Conservation (phyloP, 805 yeast species). For the Candida loeiensis region DNA sequence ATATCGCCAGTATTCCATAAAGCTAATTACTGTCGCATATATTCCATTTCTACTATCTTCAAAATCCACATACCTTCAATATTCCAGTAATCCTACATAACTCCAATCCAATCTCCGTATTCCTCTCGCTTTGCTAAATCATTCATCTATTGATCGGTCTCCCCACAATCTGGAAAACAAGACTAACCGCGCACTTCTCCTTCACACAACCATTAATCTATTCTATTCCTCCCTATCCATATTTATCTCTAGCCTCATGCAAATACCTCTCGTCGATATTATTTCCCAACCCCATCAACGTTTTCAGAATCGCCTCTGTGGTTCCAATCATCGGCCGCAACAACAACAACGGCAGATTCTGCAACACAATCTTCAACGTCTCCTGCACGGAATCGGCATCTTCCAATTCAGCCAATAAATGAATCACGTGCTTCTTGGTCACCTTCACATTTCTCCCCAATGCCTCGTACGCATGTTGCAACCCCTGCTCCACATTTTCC, state of each 20-base stretch:
- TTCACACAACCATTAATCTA: not conserved
- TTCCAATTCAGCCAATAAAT: slow-evolving; percentile 58
- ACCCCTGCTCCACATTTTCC: slow-evolving; percentile 61
- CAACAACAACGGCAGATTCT: slow-evolving; percentile 75
- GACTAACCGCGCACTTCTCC: too few species aligned
- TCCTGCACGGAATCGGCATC: slow-evolving; percentile 64
- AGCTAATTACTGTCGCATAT: too few species aligned
- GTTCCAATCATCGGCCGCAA: slow-evolving; percentile 89
- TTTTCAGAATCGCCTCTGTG: slow-evolving; percentile 80
- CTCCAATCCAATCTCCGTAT: not conserved
- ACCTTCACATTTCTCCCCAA: slow-evolving; percentile 62
- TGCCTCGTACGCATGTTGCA: slow-evolving; percentile 69
- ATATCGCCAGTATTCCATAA: too few species aligned
- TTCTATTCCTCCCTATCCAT: slow-evolving; percentile 31
- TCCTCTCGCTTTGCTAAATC: too few species aligned
- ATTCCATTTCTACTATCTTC: too few species aligned
- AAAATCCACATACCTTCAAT: not conserved
- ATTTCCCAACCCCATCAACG: slow-evolving; percentile 80
- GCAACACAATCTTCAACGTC: slow-evolving; percentile 64
- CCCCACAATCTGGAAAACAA: too few species aligned
- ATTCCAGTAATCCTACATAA: not conserved
- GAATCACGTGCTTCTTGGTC: slow-evolving; percentile 60
- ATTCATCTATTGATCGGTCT: too few species aligned
- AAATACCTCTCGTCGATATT: slow-evolving; percentile 67
- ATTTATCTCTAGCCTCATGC: slow-evolving; percentile 61